Evolutionary conservation across 768 basidiomycete genomes (phyloP).

Genomic region (Hysterangium stoloniferum): DNA sequence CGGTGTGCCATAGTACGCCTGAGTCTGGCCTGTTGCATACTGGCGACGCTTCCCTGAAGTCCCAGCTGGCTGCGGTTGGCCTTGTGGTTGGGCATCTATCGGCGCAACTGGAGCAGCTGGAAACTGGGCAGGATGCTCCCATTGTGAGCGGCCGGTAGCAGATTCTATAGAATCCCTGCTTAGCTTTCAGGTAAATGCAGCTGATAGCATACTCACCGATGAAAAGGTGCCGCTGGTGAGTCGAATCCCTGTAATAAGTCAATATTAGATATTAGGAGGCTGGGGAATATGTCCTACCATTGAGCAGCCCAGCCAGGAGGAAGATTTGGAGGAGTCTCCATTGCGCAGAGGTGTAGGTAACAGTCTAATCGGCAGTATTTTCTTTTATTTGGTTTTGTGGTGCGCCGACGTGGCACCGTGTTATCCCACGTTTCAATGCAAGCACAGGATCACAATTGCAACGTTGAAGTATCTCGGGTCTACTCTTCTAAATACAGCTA

Average conservation of each 20-base stretch:
- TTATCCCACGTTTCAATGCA: neutral
- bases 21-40: conserved; percentile 91
- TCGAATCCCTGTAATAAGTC: conserved; percentile 54
- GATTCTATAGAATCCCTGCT: conserved; percentile 48
- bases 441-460: too few relatives aligned
- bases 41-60: conserved; percentile 75
- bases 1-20: conserved; percentile 65
- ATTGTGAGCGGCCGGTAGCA: conserved; percentile 75
- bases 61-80: conserved; percentile 24
- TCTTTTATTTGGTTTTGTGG: conserved; percentile 9
- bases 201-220: conserved; percentile 47
- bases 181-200: neutral
- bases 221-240: conserved; percentile 78
- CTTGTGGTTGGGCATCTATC: conserved; percentile 37
- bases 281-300: too few relatives aligned
- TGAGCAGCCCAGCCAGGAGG: conserved; percentile 92
- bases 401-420: neutral
- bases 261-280: conserved; percentile 13
- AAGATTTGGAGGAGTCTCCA: conserved; percentile 51
- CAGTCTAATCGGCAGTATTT: neutral
- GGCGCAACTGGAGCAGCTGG: conserved; percentile 29
- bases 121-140: conserved; percentile 65
- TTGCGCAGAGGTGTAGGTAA: conserved; percentile 14
- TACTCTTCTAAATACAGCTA: too few relatives aligned
- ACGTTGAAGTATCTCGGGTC: too few relatives aligned